Percentiles rank a stretch among this genome's conserved stretches.
These are phyloP conservation scores for Fusarium armeniacum DNA, from an alignment of 2,329 filamentous ascomycete genomes.

Conservation along the genomic window DNA sequence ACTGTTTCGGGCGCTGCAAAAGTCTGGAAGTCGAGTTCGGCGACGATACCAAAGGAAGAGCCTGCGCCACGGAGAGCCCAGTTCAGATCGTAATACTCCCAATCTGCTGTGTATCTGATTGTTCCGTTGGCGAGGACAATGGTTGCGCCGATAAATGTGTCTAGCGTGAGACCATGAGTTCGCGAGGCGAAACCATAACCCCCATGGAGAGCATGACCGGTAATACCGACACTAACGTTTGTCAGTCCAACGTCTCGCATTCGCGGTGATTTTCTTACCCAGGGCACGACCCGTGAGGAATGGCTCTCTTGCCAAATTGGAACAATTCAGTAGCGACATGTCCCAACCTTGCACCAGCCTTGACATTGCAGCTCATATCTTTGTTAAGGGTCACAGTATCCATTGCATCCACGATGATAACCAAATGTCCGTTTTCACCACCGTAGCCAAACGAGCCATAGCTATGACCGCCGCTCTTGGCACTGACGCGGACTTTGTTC, in stretches of 20 bases:
- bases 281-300: conserved; percentile 68
- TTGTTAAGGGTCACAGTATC: conserved; percentile 50
- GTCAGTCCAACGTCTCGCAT: conserved; percentile 14
- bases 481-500: conserved; percentile 62
- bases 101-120: conserved; percentile 41
- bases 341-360: conserved; percentile 65
- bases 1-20: conserved; percentile 44
- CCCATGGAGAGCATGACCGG: conserved; percentile 51
- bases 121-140: conserved; percentile 51
- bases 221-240: conserved; percentile 46
- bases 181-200: conserved; percentile 53
- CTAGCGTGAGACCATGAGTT: conserved; percentile 49
- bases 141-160: conserved; percentile 50
- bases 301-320: conserved; percentile 56
- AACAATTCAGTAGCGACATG: conserved; percentile 60
- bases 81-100: conserved; percentile 48
- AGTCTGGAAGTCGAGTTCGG: conserved; percentile 50
- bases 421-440: conserved; percentile 58
- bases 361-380: conserved; percentile 38
- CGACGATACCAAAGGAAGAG: conserved; percentile 52
- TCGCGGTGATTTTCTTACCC: conserved; percentile 53
- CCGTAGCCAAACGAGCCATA: conserved; percentile 65
- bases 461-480: conserved; percentile 66
- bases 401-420: conserved; percentile 59
- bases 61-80: conserved; percentile 53